Evolutionary conservation across 2,329 filamentous ascomycete genomes (phyloP).

Genomic region (Xylariales sp.): DNA sequence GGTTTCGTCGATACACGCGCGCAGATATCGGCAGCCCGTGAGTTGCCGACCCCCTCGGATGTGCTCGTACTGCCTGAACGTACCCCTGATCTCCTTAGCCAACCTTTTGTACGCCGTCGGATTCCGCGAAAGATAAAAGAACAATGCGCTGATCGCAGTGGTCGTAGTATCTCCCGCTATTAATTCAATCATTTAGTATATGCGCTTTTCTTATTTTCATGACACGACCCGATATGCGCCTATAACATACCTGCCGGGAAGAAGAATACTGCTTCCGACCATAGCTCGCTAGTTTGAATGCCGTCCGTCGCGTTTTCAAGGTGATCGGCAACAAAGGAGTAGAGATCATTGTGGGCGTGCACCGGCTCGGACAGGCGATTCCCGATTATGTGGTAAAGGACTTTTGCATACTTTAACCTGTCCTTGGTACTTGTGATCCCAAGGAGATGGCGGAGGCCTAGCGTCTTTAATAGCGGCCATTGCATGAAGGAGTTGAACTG

Average conservation of each 20-base stretch:
- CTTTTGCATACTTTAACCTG: too few species aligned
- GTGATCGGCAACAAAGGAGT: conserved; percentile 29
- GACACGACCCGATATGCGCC: not conserved
- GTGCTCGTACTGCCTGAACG: conserved; percentile 3
- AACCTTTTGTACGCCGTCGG: conserved; percentile 7
- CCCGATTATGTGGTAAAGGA: conserved; percentile 33
- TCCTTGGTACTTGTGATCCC: conserved; percentile 17
- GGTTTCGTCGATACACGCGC: conserved; percentile 34
- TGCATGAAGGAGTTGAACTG: conserved; percentile 37
- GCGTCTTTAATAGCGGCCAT: conserved; percentile 33
- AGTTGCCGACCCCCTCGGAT: conserved; percentile 24
- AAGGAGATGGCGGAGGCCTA: conserved; percentile 17
- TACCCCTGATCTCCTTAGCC: conserved; percentile 22
- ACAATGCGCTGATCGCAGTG: conserved; percentile 12
- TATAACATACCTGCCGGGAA: conserved; percentile 25
- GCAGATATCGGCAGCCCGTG: conserved; percentile 24
- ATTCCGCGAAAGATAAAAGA: conserved; percentile 32
- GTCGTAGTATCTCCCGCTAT: conserved; percentile 25
- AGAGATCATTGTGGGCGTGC: conserved; percentile 36
- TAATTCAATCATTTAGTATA: not conserved
- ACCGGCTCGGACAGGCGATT: conserved; percentile 16
- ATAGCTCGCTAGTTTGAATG: conserved; percentile 27
- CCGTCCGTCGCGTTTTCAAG: not conserved
- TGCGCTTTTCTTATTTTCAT: not conserved
- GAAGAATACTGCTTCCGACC: conserved; percentile 37